Evolutionary conservation across 176 grass and related monocot species (phyloP).

Genomic region (Zea mays): Zm-B73-REFERENCE-NAM-5.0 NC_050097.1:56174001-56174500

Average conservation of each 20-base stretch:
- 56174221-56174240: background rate
- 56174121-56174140: too few species aligned
- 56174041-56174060: too few species aligned
- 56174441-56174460: too few species aligned
- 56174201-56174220: background rate
- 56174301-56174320: conserved; percentile 39
- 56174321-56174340: conserved; percentile 38
- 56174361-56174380: conserved; percentile 44
- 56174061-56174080: too few species aligned
- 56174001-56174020: too few species aligned
- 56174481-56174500: conserved; percentile 70
- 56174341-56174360: conserved; percentile 43
- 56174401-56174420: background rate
- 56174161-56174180: too few species aligned
- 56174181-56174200: background rate
- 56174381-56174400: conserved; percentile 16
- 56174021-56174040: too few species aligned
- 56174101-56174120: too few species aligned
- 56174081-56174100: too few species aligned
- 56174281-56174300: background rate
- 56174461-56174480: conserved; percentile 8
- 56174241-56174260: too few species aligned
- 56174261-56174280: too few species aligned
- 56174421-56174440: too few species aligned
- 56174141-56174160: background rate